phyloP scores from a whole-genome alignment of 345 rosid genomes.

The Lumnitzera racemosa region DNA sequence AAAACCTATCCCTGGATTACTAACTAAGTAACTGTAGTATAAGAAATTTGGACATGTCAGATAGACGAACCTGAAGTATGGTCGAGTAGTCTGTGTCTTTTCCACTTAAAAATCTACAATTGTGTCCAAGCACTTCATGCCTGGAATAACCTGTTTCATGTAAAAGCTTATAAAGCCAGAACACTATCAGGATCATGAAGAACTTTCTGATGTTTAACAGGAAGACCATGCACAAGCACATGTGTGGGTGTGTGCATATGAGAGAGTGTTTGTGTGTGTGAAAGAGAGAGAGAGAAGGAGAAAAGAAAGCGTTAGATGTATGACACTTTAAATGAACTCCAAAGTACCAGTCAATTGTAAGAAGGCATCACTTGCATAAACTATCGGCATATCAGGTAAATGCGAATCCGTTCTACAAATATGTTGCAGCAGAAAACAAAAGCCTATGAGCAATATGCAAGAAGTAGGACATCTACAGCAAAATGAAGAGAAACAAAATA shows the following conservation, averaged over 20 bases:
- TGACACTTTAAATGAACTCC: conserved; percentile 2
- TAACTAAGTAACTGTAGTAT: neutral
- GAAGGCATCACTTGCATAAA: conserved; percentile 90
- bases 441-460: conserved; percentile 19
- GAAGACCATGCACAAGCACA: no score
- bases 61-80: conserved; percentile 39
- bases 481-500: conserved; percentile 19
- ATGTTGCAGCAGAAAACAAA: conserved; percentile 7
- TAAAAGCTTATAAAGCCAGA: conserved; percentile 1
- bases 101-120: conserved; percentile 64
- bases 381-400: conserved; percentile 72
- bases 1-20: neutral
- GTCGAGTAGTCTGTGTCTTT: conserved; percentile 56
- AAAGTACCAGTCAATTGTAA: conserved; percentile 69
- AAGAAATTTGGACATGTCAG: neutral
- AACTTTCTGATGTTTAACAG: conserved; percentile 3
- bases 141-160: conserved; percentile 56
- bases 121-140: conserved; percentile 79
- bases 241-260: no score
- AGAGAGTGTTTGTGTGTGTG: no score
- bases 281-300: no score
- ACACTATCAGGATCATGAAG: neutral
- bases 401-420: conserved; percentile 57
- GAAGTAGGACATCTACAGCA: conserved; percentile 9
- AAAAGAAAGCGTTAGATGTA: no score